These are phyloP conservation scores for Pichia sp. DNA, from an alignment of 1,139 yeast genomes.

Conservation along the genomic window DNA sequence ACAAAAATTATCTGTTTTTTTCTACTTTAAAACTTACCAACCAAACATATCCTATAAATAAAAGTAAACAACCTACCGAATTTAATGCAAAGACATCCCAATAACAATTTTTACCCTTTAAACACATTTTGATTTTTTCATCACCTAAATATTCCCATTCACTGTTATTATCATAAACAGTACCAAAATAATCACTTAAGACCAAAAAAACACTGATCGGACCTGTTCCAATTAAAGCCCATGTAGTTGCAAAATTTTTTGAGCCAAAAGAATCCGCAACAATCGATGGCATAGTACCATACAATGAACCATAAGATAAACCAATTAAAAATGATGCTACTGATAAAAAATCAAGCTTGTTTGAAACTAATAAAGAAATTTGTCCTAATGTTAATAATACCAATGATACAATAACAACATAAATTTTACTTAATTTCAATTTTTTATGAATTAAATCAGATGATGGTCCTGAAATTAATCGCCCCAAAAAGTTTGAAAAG, in stretches of 20 bases:
- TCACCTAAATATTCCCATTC: constrained; percentile 28
- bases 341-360: constrained; percentile 36
- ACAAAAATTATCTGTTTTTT: constrained; percentile 1
- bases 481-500: constrained; percentile 58
- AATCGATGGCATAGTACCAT: constrained; percentile 77
- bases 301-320: constrained; percentile 70
- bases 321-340: constrained; percentile 61
- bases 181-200: constrained; percentile 39
- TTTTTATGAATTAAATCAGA: constrained; percentile 54
- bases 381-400: constrained; percentile 38
- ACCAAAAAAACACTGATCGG: constrained; percentile 38
- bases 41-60: constrained; percentile 20
- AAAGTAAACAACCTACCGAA: constrained; percentile 28
- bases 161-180: constrained; percentile 36
- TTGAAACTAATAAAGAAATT: constrained; percentile 32
- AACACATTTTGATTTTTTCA: constrained; percentile 30
- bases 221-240: constrained; percentile 65
- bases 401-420: constrained; percentile 57
- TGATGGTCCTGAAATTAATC: constrained; percentile 63
- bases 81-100: constrained; percentile 36
- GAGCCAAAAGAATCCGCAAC: constrained; percentile 75
- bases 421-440: constrained; percentile 53
- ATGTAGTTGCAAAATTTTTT: constrained; percentile 64
- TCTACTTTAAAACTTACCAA: constrained; percentile 8
- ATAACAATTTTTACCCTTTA: constrained; percentile 38